These are phyloP conservation scores for Globisporangium lucens DNA, from an alignment of 352 stramenopile genomes.

Conservation along the genomic window DNA sequence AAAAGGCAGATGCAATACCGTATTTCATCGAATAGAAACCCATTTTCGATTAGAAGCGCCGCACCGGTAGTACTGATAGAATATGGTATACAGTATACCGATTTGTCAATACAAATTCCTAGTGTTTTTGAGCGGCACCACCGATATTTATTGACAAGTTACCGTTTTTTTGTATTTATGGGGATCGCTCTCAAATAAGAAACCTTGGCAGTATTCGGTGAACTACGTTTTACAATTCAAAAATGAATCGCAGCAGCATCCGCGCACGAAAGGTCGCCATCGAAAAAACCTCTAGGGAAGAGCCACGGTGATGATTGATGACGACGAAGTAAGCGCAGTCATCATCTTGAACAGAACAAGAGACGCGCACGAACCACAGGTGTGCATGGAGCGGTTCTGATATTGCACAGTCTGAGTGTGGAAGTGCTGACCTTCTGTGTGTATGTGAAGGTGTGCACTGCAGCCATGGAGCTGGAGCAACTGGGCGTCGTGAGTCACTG, in stretches of 20 bases:
- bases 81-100: too few relatives aligned
- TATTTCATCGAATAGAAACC: neutral
- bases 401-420: too few relatives aligned
- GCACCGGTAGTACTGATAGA: too few relatives aligned
- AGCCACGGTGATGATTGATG: conserved; percentile 4
- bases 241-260: neutral
- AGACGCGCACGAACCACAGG: neutral
- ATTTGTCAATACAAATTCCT: too few relatives aligned
- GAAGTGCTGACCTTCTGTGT: neutral
- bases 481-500: conserved; percentile 70
- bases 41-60: neutral
- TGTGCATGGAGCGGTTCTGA: neutral
- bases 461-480: conserved; percentile 69
- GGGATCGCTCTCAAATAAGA: neutral
- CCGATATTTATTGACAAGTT: too few relatives aligned
- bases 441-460: neutral
- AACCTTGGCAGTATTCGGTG: neutral
- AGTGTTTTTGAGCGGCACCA: too few relatives aligned
- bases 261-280: neutral
- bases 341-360: neutral
- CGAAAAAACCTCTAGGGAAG: neutral
- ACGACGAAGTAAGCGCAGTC: conserved; percentile 1
- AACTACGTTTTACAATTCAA: neutral
- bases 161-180: too few relatives aligned
- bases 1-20: neutral